A percentile compares a stretch with the other conserved stretches of the same genome.
Evolutionary conservation across 495 filamentous ascomycete genomes (phyloP).

Genomic region (Neohortaea acidophila): DNA sequence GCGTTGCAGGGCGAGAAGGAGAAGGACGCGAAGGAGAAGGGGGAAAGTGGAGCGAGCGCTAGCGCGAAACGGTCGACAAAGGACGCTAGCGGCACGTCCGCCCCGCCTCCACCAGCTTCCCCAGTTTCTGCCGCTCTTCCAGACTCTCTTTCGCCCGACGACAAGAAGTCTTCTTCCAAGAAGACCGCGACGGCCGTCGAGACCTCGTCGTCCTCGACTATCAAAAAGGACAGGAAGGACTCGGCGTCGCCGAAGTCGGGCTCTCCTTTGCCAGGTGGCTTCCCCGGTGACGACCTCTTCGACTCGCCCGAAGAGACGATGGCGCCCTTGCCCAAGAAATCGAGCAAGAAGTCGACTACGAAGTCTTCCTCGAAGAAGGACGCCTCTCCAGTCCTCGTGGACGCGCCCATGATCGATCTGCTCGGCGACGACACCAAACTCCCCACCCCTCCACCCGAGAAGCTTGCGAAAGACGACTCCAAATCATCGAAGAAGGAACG

Average conservation of each 20-base stretch:
- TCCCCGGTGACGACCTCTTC: slow-evolving; percentile 25
- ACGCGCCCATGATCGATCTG: slow-evolving; percentile 5
- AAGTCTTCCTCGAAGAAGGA: slow-evolving; percentile 17
- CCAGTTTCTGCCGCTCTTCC: slow-evolving; percentile 11
- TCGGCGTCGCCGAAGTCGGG: slow-evolving; percentile 7
- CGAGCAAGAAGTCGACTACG: slow-evolving; percentile 13
- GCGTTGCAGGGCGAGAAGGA: slow-evolving; percentile 22
- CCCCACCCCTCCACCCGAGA: slow-evolving; percentile 41
- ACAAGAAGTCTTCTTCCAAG: slow-evolving; percentile 20
- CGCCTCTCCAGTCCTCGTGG: slow-evolving; percentile 12
- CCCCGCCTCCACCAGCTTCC: slow-evolving; percentile 10
- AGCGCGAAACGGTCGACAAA: slow-evolving; percentile 1
- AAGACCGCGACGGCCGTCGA: slow-evolving; percentile 8
- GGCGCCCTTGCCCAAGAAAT: slow-evolving; percentile 10
- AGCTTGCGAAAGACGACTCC: slow-evolving; percentile 25
- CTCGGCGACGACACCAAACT: slow-evolving; percentile 21
- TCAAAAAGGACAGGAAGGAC: too few relatives aligned
- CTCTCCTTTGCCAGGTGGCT: slow-evolving; percentile 27
- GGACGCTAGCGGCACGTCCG: slow-evolving; percentile 2
- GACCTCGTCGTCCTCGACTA: slow-evolving; percentile 10
- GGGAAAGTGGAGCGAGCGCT: too few relatives aligned
- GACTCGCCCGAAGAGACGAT: slow-evolving; percentile 14
- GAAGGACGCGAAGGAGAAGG: slow-evolving; percentile 5
- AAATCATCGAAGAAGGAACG: slow-evolving; percentile 45
- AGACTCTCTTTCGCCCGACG: slow-evolving; percentile 19